phyloP scores from a whole-genome alignment of 345 rosid genomes.

The Triadica sebifera region DNA sequence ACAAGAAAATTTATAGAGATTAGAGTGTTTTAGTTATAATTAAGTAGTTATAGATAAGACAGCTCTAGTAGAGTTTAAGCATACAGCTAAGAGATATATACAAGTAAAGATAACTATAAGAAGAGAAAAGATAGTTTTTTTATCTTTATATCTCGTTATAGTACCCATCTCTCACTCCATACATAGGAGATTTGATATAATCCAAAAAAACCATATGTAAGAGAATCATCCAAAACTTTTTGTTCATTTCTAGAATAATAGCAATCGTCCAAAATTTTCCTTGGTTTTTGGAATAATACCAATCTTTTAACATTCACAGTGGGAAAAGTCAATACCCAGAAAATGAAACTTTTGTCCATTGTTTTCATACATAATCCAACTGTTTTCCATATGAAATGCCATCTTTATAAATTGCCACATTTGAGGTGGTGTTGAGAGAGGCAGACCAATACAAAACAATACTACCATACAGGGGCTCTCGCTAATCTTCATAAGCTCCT shows the following conservation, averaged over 20 bases:
- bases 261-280: no score
- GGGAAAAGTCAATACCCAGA: no score
- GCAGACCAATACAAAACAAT: not conserved
- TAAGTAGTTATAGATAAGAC: no score
- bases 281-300: not conserved
- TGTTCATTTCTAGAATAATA: not conserved
- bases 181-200: not conserved
- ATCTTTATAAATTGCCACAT: not conserved
- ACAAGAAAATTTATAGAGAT: no score
- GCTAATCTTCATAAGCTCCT: not conserved
- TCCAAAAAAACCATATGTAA: not conserved
- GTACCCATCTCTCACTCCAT: not conserved
- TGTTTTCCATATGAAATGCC: not conserved
- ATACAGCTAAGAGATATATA: no score
- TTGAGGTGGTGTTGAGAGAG: not conserved
- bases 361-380: not conserved
- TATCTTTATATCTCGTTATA: no score
- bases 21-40: no score
- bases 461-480: not conserved
- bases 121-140: no score
- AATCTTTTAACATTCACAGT: not conserved
- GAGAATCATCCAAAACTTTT: not conserved
- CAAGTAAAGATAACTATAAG: no score
- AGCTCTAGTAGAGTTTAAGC: no score
- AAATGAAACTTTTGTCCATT: not conserved